Base-by-base conservation (phyloP, 805 yeast species). In the Komagataella pastoris region DNA sequence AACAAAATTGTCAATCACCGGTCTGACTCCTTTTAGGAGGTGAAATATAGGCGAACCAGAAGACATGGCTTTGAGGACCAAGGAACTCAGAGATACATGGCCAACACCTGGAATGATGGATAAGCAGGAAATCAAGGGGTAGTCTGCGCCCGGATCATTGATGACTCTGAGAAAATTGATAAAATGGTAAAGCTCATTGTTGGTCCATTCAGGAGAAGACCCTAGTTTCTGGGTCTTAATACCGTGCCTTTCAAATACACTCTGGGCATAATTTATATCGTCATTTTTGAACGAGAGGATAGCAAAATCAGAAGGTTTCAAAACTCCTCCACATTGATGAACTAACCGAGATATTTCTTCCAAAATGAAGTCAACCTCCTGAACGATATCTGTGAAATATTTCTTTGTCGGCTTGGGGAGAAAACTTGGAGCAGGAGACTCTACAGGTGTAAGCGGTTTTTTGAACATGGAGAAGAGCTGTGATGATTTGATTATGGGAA, bases 251-350 rank as follows among this genome's bases (percentile, higher is more conserved):
- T 65, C 64, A 23, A 82, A 63, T 30, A 66, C 61, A 17, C 63
- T 65, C 24, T 65, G 65, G 0, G 79, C 60, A 0, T 62, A 55
- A 10, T 71, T 68, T 6, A 81, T 59, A 49, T 77, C 79, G 14
- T 63, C 63, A 58, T 83, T 83, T 0, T 83, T 71, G 50, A 77
- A 66, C 0, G 80, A 68, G 30, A 83, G 58, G 3, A 83, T 63
- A 0, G 79, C 75, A 58, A 83, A 70, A 59, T 83, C 83, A 6
- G 66, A 62, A 0, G 71, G 73, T 24, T 65, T 63, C 17, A 78
- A 61, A 3, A 59, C 52, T 0, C 76, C 77, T 7, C 73, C 67
- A 58, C 76, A 73, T 17, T 66, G 60, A 3, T 65, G 55, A 0
- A 73, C 61, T 6, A 79, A 54, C 44, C 77, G 55, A 5, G 66